These are phyloP conservation scores for Calonectria naviculata DNA, from an alignment of 2,329 filamentous ascomycete species.

Conservation along the genomic window DNA sequence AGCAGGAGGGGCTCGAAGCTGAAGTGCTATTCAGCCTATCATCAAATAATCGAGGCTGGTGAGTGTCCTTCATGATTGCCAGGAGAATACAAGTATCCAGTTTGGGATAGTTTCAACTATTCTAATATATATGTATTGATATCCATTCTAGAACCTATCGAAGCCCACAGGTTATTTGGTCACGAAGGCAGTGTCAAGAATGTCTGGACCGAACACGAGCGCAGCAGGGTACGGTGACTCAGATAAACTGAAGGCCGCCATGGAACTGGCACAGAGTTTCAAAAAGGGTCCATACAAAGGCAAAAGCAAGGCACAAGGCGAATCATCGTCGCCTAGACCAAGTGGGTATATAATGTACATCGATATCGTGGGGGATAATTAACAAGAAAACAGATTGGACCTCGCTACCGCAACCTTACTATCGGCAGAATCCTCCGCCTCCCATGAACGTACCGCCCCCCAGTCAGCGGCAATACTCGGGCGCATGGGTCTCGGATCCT, in stretches of 20 bases:
- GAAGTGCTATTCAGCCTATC: background rate
- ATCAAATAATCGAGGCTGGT: background rate
- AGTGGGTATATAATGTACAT: background rate
- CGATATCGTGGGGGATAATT: background rate
- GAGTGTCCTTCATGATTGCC: background rate
- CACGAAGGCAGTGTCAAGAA: too few species aligned
- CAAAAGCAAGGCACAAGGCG: background rate
- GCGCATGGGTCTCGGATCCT: constrained; percentile 20
- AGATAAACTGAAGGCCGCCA: constrained; percentile 41
- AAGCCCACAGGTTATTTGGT: too few species aligned
- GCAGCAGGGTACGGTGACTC: constrained; percentile 35
- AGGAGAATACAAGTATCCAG: background rate
- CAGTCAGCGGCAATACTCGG: constrained; percentile 31
- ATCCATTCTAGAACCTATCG: background rate
- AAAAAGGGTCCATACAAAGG: constrained; percentile 23
- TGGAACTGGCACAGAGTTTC: constrained; percentile 41
- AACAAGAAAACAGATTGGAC: background rate
- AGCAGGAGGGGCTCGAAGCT: background rate
- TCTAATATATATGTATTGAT: background rate
- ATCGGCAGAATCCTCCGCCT: background rate
- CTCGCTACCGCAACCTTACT: background rate
- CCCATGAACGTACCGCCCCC: constrained; percentile 24
- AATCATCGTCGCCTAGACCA: background rate
- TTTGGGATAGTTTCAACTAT: too few species aligned
- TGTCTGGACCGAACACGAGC: constrained; percentile 17